Evolutionary conservation across 2,329 filamentous ascomycete species (phyloP), one percentile per base, ranked within the genome.

Genomic region (Exophiala calicioides): DNA sequence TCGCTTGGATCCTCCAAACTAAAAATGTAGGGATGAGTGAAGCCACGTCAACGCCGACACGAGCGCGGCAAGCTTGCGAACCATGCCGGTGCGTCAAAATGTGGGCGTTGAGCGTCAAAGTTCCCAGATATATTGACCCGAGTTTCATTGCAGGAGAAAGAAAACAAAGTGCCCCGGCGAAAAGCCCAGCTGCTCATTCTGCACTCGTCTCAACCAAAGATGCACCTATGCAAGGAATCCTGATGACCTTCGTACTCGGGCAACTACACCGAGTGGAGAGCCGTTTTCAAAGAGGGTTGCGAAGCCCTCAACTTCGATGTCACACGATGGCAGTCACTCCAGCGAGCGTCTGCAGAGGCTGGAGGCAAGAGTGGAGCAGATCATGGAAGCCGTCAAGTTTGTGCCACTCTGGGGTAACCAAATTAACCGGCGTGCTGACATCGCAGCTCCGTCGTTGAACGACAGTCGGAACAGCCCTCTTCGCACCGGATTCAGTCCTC

Each of bases 161-260:
- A 78, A 78, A 58, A 70, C 72, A 21, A 69, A 69, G 60, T 78
- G 75, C 50, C 72, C 73, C 1, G 75, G 75, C 6, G 74, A 77
- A 54, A 68, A 72, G 45, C 75, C 75, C 0, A 55, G 65, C 0
- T 78, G 75, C 56, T 76, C 74, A 2, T 67, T 73, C 40, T 78
- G 75, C 60, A 63, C 68, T 23, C 68, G 75, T n/a, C 62, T 77
- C 21, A 65, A 68, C 4, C 74, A 77, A 56, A 58, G 58, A 49
- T 78, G 75, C 50, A 60, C 65, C 10, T 77, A 77, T 57, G 67
- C 67, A 5, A 62, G 61, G 29, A 31, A 9, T 15, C 30, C 26
- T 13, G 44, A 44, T 18, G 12, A 20, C 1, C 34, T 30, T 8
- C 44, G 35, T 4, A 19, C 16, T 26, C 64, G 67, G 36, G 31